Evolutionary conservation across 2,329 filamentous ascomycete species (phyloP), one percentile per base, ranked within the genome.

Genomic region (Aaosphaeria pasadenensis): DNA sequence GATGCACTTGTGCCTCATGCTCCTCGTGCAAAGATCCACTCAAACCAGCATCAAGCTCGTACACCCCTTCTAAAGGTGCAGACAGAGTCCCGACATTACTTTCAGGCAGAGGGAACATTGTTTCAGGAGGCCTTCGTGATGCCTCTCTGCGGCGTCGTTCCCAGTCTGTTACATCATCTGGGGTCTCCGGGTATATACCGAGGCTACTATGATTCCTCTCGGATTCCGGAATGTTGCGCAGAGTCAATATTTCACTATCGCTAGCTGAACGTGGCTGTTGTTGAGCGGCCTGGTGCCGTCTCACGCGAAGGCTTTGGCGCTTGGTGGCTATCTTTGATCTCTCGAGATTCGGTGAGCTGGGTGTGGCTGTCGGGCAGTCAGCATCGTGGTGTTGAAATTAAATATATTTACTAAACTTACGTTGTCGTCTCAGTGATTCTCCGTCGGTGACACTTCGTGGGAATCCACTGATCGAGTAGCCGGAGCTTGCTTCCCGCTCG

Each of bases 391-490:
- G 3, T 24, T 9, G 11, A 13, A 7, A 46, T 40, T 4, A 17
- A 38, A 38, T 11, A 24, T 41, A 41, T 3, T 24, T 29, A n/a
- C 31, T 5, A 28, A 32, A 39, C 50, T 39, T 46, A 53, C 50
- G 33, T 13, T 44, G 17, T 28, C 44, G 40, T 36, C 48, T 47
- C n/a, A 50, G 24, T 6, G 32, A 11, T n/a, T 50, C 52, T 5
- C n/a, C 46, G 11, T 47, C 50, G 35, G 42, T 44, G 9, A 71
- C 49, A 17, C 63, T 54, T 40, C 64, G 31, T 11, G 51, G 51
- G 44, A 70, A 70, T 30, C 66, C 67, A 45, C 62, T 67, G 45
- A 71, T 70, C 4, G 68, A 60, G 43, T 69, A 69, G 30, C 65
- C 66, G 43, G 63, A 64, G 5, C 58, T 57, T 39, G 64, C 61